Conservation (phyloP, 2,329 filamentous ascomycete genomes). For the Fusarium chaquense region DNA sequence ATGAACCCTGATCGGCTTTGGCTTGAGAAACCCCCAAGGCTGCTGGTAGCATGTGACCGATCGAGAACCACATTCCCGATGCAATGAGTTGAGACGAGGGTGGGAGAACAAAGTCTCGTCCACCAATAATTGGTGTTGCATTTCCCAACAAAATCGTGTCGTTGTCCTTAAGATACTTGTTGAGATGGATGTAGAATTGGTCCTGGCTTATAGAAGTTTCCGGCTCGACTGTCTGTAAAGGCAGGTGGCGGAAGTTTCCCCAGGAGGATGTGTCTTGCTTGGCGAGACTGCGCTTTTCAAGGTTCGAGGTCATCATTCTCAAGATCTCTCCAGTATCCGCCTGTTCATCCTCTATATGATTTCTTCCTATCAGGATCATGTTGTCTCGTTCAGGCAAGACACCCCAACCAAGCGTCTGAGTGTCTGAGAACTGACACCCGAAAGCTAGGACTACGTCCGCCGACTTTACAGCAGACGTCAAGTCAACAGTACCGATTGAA, state of each 20-base stretch:
- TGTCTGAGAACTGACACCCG: conserved; percentile 23
- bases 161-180: not conserved
- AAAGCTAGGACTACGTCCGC: conserved; percentile 23
- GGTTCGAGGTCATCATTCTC: fast-evolving
- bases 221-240: not conserved
- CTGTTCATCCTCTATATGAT: not conserved
- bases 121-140: conserved; percentile 24
- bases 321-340: not conserved
- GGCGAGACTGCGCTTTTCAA: fast-evolving
- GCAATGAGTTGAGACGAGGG: conserved; percentile 5
- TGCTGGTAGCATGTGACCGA: conserved; percentile 18
- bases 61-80: conserved; percentile 29
- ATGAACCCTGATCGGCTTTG: not conserved
- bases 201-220: conserved; percentile 2
- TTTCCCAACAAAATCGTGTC: conserved; percentile 16
- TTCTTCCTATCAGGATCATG: not conserved
- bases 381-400: not conserved
- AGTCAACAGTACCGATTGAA: not conserved
- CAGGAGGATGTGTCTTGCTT: conserved; percentile 1
- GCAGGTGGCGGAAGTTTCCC: not conserved
- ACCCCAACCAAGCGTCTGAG: conserved; percentile 27
- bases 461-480: not conserved
- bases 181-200: conserved; percentile 5
- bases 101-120: conserved; percentile 1
- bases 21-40: conserved; percentile 10